A percentile compares a stretch with the other conserved stretches of the same genome.
phyloP scores from a whole-genome alignment of 1,139 yeast genomes.

The Kluyveromyces marxianus region DNA sequence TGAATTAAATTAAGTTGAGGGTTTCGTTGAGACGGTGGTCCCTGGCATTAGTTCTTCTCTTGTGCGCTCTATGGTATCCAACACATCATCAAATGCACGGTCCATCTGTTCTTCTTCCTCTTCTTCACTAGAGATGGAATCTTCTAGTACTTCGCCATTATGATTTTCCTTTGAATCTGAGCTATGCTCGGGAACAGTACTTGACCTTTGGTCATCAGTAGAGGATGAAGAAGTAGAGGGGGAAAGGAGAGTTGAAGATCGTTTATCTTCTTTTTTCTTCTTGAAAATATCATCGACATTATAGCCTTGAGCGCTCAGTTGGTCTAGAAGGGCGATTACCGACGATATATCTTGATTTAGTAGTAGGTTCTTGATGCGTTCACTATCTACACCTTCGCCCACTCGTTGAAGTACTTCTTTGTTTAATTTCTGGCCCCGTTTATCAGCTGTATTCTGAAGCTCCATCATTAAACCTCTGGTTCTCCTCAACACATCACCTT shows the following conservation, averaged over 20 bases:
- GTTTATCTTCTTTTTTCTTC: slow-evolving; percentile 20
- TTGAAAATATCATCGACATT: slow-evolving; percentile 45
- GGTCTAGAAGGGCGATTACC: slow-evolving; percentile 43
- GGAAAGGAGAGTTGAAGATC: neutral
- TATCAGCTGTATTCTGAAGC: slow-evolving; percentile 7
- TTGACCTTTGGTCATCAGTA: slow-evolving; percentile 3
- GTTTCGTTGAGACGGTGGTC: no score
- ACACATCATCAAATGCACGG: slow-evolving; percentile 46
- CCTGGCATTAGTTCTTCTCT: slow-evolving; percentile 23
- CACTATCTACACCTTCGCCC: slow-evolving; percentile 39
- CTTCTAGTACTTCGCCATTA: neutral
- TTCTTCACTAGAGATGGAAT: slow-evolving; percentile 8
- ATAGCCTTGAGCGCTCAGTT: slow-evolving; percentile 45
- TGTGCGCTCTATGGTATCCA: slow-evolving; percentile 37
- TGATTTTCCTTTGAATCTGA: slow-evolving; percentile 11
- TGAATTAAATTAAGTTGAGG: no score
- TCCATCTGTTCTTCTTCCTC: slow-evolving; percentile 32
- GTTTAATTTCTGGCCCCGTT: slow-evolving; percentile 12
- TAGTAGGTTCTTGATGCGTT: slow-evolving; percentile 45
- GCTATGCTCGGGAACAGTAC: slow-evolving; percentile 8
- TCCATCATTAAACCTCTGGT: slow-evolving; percentile 13
- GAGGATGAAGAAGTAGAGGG: neutral
- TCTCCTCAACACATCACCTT: slow-evolving; percentile 15
- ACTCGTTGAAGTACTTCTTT: slow-evolving; percentile 17
- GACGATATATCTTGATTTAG: slow-evolving; percentile 46